phyloP scores from a whole-genome alignment of 1,284 basidiomycete genomes.

The Pterula multifida region DNA sequence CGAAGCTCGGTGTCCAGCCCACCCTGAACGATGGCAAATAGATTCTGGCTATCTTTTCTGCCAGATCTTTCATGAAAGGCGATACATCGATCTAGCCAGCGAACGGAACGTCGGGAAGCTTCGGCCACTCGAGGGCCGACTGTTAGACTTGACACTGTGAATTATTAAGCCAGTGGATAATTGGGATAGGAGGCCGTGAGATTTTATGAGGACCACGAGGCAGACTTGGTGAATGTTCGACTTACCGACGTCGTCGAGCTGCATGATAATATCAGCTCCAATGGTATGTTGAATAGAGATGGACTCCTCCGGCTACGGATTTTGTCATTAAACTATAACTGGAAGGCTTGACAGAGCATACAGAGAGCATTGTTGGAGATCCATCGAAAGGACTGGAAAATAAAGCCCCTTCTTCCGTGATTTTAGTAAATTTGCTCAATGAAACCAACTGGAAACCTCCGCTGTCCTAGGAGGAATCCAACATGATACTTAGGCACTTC shows the following conservation, averaged over 20 bases:
- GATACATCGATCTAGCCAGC: slow-evolving; percentile 82
- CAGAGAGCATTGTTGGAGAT: slow-evolving; percentile 74
- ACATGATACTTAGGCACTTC: slow-evolving; percentile 5
- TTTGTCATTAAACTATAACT: slow-evolving; percentile 11
- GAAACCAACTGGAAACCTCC: slow-evolving; percentile 83
- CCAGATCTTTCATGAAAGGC: slow-evolving; percentile 57
- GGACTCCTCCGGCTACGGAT: slow-evolving; percentile 66
- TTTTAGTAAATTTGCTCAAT: slow-evolving; percentile 69
- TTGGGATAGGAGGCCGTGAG: slow-evolving; percentile 3
- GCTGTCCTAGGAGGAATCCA: slow-evolving; percentile 43
- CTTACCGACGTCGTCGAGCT: slow-evolving; percentile 79
- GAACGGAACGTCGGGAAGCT: slow-evolving; percentile 70
- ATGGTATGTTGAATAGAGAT: slow-evolving; percentile 80
- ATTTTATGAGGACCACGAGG: background rate
- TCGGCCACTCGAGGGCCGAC: slow-evolving; percentile 69
- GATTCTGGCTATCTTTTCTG: slow-evolving; percentile 51
- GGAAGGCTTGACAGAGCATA: slow-evolving; percentile 20
- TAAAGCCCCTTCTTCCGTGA: slow-evolving; percentile 77
- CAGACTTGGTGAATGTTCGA: slow-evolving; percentile 7
- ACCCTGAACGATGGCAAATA: slow-evolving; percentile 84
- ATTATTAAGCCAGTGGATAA: slow-evolving; percentile 3
- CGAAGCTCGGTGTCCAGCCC: slow-evolving; percentile 60
- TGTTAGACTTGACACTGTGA: slow-evolving; percentile 58
- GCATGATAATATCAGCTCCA: slow-evolving; percentile 86
- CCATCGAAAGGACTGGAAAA: slow-evolving; percentile 77